Percentiles rank a stretch among this genome's conserved stretches.
These are phyloP conservation scores for Pseudocercospora fijiensis DNA, from an alignment of 2,329 filamentous ascomycete species.

Conservation along the genomic window DNA sequence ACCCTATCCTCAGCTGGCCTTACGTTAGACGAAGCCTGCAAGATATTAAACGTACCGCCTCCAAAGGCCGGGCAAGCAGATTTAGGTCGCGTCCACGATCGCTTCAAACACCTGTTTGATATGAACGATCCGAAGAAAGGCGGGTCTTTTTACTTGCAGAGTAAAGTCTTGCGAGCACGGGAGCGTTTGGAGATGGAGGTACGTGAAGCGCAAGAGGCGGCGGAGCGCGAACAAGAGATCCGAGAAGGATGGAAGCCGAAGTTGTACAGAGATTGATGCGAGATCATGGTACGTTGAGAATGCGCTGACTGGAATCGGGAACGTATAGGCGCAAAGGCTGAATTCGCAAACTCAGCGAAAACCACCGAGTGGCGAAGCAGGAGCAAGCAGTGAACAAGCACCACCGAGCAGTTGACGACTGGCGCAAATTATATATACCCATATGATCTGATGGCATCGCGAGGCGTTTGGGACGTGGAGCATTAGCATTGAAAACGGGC, in stretches of 20 bases:
- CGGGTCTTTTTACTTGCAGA: slow-evolving; percentile 96
- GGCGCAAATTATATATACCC: slow-evolving; percentile 13
- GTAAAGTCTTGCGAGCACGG: slow-evolving; percentile 87
- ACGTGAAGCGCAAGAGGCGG: slow-evolving; percentile 67
- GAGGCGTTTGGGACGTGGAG: slow-evolving; percentile 26
- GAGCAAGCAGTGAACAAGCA: slow-evolving; percentile 13
- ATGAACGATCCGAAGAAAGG: slow-evolving; percentile 92
- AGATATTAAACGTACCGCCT: slow-evolving; percentile 92
- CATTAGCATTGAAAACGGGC: not conserved
- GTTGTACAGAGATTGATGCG: slow-evolving; percentile 75
- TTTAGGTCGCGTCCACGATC: slow-evolving; percentile 73
- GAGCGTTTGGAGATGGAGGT: slow-evolving; percentile 90
- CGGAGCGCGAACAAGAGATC: slow-evolving; percentile 72
- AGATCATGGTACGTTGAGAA: slow-evolving; percentile 15
- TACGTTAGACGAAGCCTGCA: slow-evolving; percentile 93
- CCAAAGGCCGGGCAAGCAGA: slow-evolving; percentile 75
- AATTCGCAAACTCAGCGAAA: slow-evolving; percentile 28
- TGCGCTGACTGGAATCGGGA: slow-evolving; percentile 25
- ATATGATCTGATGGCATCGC: slow-evolving; percentile 30
- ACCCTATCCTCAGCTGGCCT: slow-evolving; percentile 68
- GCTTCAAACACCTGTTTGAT: slow-evolving; percentile 95
- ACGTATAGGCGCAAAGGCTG: slow-evolving; percentile 34
- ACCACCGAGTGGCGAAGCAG: slow-evolving; percentile 17
- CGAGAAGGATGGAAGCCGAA: slow-evolving; percentile 92
- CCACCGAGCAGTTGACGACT: slow-evolving; percentile 22